These are phyloP conservation scores for Beauveria medogensis DNA, from an alignment of 2,329 filamentous ascomycete genomes.

Conservation along the genomic window DNA sequence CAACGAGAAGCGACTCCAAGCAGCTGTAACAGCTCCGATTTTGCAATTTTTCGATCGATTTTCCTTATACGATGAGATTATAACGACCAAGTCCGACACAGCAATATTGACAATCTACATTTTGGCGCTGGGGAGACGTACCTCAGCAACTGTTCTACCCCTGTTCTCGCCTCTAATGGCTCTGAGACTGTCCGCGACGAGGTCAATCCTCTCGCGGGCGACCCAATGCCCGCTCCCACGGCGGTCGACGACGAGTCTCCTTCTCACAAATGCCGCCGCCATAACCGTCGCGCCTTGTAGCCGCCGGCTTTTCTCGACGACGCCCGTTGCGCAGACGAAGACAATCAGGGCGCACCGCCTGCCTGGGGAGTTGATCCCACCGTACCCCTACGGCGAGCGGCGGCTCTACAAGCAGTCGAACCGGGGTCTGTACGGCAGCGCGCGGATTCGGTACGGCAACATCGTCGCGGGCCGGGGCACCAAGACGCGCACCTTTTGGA, in stretches of 20 bases:
- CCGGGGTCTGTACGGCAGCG: conserved; percentile 61
- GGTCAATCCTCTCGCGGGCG: conserved; percentile 7
- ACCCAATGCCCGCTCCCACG: background rate
- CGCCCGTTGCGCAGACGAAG: conserved; percentile 26
- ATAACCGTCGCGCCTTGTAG: background rate
- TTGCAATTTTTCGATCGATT: background rate
- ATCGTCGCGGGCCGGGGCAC: conserved; percentile 63
- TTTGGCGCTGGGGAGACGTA: background rate
- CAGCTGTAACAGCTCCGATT: background rate
- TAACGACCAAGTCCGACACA: background rate
- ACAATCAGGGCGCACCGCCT: conserved; percentile 37
- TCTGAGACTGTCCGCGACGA: conserved; percentile 5
- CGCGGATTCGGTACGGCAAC: conserved; percentile 72
- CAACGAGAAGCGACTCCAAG: background rate
- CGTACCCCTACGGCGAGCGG: conserved; percentile 66
- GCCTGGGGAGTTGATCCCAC: conserved; percentile 44
- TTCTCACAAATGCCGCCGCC: conserved; percentile 5
- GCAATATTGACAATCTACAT: background rate
- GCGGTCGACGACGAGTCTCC: background rate
- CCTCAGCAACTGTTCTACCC: background rate
- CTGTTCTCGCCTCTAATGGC: conserved; percentile 2
- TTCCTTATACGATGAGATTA: background rate
- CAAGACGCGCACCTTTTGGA: conserved; percentile 63
- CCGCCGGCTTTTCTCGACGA: conserved; percentile 29
- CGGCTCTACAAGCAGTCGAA: conserved; percentile 73